These are phyloP conservation scores for Phyllosticta citriasiana DNA, from an alignment of 2,329 filamentous ascomycete species.

Conservation along the genomic window DNA sequence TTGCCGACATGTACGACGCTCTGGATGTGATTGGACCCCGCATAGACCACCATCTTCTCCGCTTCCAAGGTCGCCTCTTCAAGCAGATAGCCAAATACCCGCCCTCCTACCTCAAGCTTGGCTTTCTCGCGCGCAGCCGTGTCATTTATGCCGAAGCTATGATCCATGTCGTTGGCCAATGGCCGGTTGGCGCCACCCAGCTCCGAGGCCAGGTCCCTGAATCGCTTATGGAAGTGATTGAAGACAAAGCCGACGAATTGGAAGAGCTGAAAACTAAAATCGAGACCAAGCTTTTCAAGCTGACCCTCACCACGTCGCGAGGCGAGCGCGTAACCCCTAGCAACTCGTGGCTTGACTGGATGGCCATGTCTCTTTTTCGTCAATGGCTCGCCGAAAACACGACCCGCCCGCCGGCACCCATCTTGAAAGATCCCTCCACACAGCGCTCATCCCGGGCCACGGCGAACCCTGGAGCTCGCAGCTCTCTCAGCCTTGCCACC, in stretches of 20 bases:
- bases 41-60: constrained; percentile 86
- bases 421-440: constrained; percentile 30
- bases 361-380: constrained; percentile 75
- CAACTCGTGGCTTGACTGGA: constrained; percentile 80
- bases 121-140: constrained; percentile 73
- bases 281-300: constrained; percentile 71
- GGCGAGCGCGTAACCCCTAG: constrained; percentile 75
- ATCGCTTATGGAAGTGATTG: constrained; percentile 79
- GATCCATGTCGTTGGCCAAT: constrained; percentile 89
- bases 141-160: constrained; percentile 70
- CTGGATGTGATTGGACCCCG: constrained; percentile 77
- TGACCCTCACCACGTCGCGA: constrained; percentile 65
- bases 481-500: constrained; percentile 5
- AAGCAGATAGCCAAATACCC: constrained; percentile 97
- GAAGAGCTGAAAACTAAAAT: constrained; percentile 71
- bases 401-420: constrained; percentile 54
- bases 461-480: constrained; percentile 3
- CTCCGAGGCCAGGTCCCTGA: constrained; percentile 48
- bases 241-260: constrained; percentile 89
- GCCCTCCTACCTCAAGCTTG: constrained; percentile 80
- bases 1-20: constrained; percentile 94
- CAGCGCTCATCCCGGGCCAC: constrained; percentile 8
- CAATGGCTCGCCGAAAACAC: constrained; percentile 92
- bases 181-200: constrained; percentile 71
- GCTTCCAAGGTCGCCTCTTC: constrained; percentile 84